A percentile compares a stretch with the other conserved stretches of the same genome.
Conservation (phyloP, 1,284 basidiomycete genomes). For the Singerocomus rubriflavus region DNA sequence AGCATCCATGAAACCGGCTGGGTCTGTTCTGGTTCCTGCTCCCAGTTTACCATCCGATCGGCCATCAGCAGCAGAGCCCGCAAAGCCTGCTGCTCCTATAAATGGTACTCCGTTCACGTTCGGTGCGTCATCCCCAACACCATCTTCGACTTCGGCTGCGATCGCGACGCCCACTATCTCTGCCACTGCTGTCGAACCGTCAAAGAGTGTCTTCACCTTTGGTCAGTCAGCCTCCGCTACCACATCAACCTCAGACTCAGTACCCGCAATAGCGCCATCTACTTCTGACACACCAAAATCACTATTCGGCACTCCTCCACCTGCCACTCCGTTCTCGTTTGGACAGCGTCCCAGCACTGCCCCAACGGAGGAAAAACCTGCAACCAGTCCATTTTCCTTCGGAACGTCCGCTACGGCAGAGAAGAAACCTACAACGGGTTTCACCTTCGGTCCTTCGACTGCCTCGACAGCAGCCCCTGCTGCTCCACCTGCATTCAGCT, state of each 20-base stretch:
- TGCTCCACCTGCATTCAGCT: slow-evolving; percentile 31
- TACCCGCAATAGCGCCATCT: slow-evolving; percentile 1
- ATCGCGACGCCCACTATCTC: slow-evolving; percentile 6
- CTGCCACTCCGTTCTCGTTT: slow-evolving; percentile 31
- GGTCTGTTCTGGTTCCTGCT: slow-evolving; percentile 7
- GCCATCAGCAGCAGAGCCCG: slow-evolving; percentile 5
- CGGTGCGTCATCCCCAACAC: slow-evolving; percentile 7
- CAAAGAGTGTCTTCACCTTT: slow-evolving; percentile 29
- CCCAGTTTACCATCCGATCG: slow-evolving; percentile 8
- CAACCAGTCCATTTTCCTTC: slow-evolving; percentile 31
- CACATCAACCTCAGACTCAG: slow-evolving; percentile 8
- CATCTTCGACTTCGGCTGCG: neutral
- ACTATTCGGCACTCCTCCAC: slow-evolving; percentile 24
- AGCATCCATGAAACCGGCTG: slow-evolving; percentile 19
- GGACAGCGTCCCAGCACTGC: slow-evolving; percentile 20
- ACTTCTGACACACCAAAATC: slow-evolving; percentile 25
- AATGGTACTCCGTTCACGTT: slow-evolving; percentile 20
- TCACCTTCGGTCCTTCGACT: slow-evolving; percentile 33
- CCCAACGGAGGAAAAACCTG: slow-evolving; percentile 23
- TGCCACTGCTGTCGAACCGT: slow-evolving; percentile 14
- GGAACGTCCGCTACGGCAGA: slow-evolving; percentile 20
- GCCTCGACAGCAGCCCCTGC: slow-evolving; percentile 23
- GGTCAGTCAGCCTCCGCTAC: slow-evolving; percentile 17
- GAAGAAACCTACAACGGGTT: slow-evolving; percentile 26
- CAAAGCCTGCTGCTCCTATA: slow-evolving; percentile 6